Evolutionary conservation across 2,329 filamentous ascomycete genomes (phyloP), one percentile per base, ranked within the genome.

Genomic region (Monilinia aucupariae): DNA sequence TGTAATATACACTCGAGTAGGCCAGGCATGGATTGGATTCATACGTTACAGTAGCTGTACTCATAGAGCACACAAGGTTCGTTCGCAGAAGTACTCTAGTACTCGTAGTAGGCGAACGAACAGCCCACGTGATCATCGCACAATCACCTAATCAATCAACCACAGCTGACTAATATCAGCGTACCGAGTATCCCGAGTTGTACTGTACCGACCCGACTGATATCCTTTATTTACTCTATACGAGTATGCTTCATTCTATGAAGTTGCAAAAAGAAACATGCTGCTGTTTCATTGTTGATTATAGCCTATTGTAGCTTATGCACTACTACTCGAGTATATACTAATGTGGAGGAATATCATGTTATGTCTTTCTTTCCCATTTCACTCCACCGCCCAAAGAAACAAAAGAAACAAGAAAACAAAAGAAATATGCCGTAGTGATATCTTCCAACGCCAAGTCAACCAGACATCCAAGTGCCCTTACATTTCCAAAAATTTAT

Each of bases 391-490:
- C 37, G 4, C 37, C 37, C 37, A 12, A 15, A 15, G 15, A 39
- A 39, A 39, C 37, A 39, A 39, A 30, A 30, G 6, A 3, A 30
- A 30, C 17, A 49, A 62, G 37, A 37, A 56, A 56, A 30, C 25
- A 30, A 45, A 34, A n/a, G n/a, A 55, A 55, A 49, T 41, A 58
- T 62, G 51, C 59, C 51, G 30, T 32, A 58, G 45, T 62, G 60
- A 62, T 62, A 62, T 62, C 52, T 62, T 32, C 45, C 8, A 43
- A 62, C 52, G 60, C 60, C 60, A 58, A 58, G n/a, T 52, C 45
- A 50, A 22, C 20, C 20, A 62, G 41, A 56, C 32, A 56, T 62
- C 51, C 51, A 62, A 62, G 43, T 62, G 43, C 47, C 43, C 30
- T 30, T 15, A 30, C 30, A 50, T 34, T 50, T 45, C 60, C 37